Base-by-base conservation (phyloP, 768 basidiomycete genomes). In the Hygrophoropsis aurantiaca region DNA sequence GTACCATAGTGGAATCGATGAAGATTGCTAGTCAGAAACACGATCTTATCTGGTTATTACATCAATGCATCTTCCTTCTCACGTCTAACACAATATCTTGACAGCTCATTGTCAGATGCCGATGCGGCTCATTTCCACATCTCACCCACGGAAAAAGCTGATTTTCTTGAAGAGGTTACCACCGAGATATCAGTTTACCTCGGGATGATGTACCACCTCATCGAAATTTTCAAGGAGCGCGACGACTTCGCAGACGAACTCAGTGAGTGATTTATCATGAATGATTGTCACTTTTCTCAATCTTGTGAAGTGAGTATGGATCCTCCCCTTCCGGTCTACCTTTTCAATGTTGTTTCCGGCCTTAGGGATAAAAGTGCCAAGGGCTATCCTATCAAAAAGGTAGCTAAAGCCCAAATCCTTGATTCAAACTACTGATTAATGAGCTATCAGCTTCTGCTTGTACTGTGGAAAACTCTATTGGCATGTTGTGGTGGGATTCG, bases 381-480 rank as follows among this genome's bases (percentile, higher is more conserved):
- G 60, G 91, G 91, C 5, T 99, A 97, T 68, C 97, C 97, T 0
- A 89, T 97, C 57, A 99, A 98, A 72, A 97, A 97, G 80, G 94
- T 90, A 43, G 18, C 64, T 40, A 23, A 34, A 40, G 44, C 45
- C 16, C 27, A n/a, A n/a, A n/a, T 32, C 30, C 39, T 50, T 44
- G 23, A 21, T 50, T 44, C 46, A 34, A 44, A 40, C 32, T 41
- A 32, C 10, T 32, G 42, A 34, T 52, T 49, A 50, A 53, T 45
- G 20, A 40, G 47, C 30, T 40, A 8, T 39, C 58, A 97, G 94
- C 81, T 97, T 3, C 79, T 99, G 11, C 80, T 98, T 13, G 80
- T 99, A 0, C 73, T 97, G 8, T 99, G 97, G 97, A 99, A 98
- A 64, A 83, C 90, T 0, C 68, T 98, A 33, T 72, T 99, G 38